Base-by-base conservation (phyloP, 768 basidiomycete genomes). In the Russula foetens region DNA sequence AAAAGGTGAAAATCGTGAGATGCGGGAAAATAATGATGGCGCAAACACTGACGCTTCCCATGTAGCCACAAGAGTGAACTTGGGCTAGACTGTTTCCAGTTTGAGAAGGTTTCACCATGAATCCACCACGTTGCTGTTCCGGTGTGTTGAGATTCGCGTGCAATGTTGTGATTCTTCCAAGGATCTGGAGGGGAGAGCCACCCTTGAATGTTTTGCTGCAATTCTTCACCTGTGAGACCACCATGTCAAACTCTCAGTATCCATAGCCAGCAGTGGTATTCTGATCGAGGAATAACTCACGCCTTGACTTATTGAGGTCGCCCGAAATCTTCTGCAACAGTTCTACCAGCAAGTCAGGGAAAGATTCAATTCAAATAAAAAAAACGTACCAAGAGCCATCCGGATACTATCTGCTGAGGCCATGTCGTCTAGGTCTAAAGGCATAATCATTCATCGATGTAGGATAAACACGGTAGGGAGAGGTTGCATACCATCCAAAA, bases 111-210 rank as follows among this genome's bases (percentile, higher is more conserved):
- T n/a, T 31, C 26, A 8, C 31, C 33, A 26, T 45, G 3, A 28
- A 46, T 46, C 24, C 35, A 46, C 58, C 58, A 59, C 5, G 24
- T 46, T 4, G 51, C 19, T 0, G 51, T 53, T 45, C 33, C 52
- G 7, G 19, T 38, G n/a, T 47, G 52, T 7, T 47, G 58, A 17
- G 17, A 35, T 15, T 41, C 28, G 11, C n/a, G 21, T 0, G 45
- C 52, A 1, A 38, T 14, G 33, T 38, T 38, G 21, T 52, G 17
- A 11, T 46, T 44, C 41, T 59, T 24, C 15, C 24, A 59, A 3
- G 58, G 58, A 14, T 59, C 52, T 14, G 58, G 58, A 4, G 58
- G 52, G 14, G 45, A 26, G 21, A 59, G 52, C 58, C 58, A 59
- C 7, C 19, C 12, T n/a, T 21, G 45, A 7, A 46, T 21, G 6